Percentiles rank a stretch among this genome's conserved stretches.
Evolutionary conservation across 2,329 filamentous ascomycete species (phyloP).

Genomic region (Verticillium nonalfalfae): DNA sequence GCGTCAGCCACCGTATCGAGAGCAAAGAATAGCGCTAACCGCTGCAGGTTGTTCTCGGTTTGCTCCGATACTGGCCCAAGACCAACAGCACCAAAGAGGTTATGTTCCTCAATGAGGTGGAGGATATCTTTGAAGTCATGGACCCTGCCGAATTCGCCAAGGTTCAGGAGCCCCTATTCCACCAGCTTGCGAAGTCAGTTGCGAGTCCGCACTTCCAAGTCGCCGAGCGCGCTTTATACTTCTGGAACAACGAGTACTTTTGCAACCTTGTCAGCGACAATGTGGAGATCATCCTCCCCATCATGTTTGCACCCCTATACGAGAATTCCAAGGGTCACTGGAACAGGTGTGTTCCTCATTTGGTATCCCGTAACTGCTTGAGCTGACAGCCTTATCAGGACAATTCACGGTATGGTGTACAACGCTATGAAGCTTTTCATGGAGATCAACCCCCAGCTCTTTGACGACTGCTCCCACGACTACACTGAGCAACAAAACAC

Average conservation of each 20-base stretch:
- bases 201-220: constrained; percentile 99
- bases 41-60: constrained; percentile 76
- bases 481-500: constrained; percentile 96
- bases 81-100: constrained; percentile 99
- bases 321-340: constrained; percentile 99
- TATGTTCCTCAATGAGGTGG: constrained; percentile 98
- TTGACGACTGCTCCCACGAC: constrained; percentile 97
- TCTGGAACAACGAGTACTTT: constrained; percentile 99
- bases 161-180: constrained; percentile 95
- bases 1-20: constrained; percentile 3
- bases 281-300: constrained; percentile 94
- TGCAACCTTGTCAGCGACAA: constrained; percentile 99
- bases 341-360: constrained; percentile 65
- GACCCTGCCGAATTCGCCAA: constrained; percentile 97
- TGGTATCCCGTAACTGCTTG: too few relatives aligned
- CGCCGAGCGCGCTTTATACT: constrained; percentile 92
- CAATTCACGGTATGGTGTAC: constrained; percentile 99
- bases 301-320: constrained; percentile 98
- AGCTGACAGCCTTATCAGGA: constrained; percentile 46
- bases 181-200: constrained; percentile 95
- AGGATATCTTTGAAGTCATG: constrained; percentile 99
- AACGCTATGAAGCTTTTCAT: constrained; percentile 99
- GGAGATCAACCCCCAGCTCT: constrained; percentile 98
- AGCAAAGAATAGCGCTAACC: not conserved
- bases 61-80: constrained; percentile 97